Base-by-base conservation (phyloP, 2,329 filamentous ascomycete genomes). In the Fusarium musae region DNA sequence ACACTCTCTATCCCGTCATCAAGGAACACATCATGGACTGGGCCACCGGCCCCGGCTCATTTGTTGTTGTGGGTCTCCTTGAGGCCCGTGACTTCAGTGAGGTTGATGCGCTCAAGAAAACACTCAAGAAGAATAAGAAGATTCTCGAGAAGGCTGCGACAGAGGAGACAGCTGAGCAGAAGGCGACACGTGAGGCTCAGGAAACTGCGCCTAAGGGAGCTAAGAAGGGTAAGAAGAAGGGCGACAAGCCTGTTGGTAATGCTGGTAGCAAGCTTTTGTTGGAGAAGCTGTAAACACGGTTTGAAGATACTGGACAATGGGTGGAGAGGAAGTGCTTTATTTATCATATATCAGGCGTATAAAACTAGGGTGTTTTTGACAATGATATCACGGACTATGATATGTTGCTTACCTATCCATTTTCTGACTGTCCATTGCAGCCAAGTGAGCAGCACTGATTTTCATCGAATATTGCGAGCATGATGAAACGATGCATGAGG, bases 41-140 rank as follows among this genome's bases (percentile, higher is more conserved):
- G 96, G 95, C 96, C 0, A 95, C 92, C 0, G 93, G 95, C 0
- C 89, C 92, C 3, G 95, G 94, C 75, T 93, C 93, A 3, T 98
- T 97, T 77, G 93, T 97, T 16, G 88, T 98, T 8, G 88, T 98
- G 32, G 93, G 91, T 21, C 84, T 98, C 74, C 83, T 95, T 9
- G 96, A 98, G 83, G 89, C 92, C 0, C 86, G 89, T 28, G 90
- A 91, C 65, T 96, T 96, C 77, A 86, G 85, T 32, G 87, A 90
- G 76, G 90, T 87, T 77, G 86, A 88, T 21, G 91, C 93, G 77
- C 84, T 97, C 59, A 85, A 91, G 79, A 90, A 91, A 81, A 88
- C 86, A 19, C 83, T 98, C 75, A 92, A 90, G 84, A 92, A 93
- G 84, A 90, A 91, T 75, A 93, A 90, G 85, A 91, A 92, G 83